Conservation (phyloP, 768 basidiomycete species). For the Gautieria morchelliformis region DNA sequence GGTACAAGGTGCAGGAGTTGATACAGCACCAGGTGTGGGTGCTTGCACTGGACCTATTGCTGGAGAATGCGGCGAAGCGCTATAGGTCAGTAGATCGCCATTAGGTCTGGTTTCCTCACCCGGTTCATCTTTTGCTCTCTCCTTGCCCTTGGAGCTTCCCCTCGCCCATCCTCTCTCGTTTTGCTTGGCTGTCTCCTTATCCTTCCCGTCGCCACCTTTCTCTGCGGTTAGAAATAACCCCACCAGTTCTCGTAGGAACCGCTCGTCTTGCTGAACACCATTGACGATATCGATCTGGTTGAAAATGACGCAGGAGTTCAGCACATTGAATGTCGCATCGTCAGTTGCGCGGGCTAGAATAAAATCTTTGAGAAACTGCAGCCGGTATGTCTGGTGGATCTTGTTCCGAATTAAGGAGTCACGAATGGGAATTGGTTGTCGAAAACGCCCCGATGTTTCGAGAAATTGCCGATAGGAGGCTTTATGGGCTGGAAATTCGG, state of each 20-base stretch:
- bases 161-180: constrained; percentile 19
- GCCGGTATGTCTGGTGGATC: constrained; percentile 93
- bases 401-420: constrained; percentile 71
- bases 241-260: constrained; percentile 72
- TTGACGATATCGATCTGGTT: constrained; percentile 98
- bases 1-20: constrained; percentile 4
- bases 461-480: constrained; percentile 96
- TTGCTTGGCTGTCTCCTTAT: constrained; percentile 13
- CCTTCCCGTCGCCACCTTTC: constrained; percentile 5
- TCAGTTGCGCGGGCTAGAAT: constrained; percentile 91
- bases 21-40: background rate
- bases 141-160: constrained; percentile 15
- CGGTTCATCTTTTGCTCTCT: background rate
- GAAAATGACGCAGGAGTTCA: constrained; percentile 96
- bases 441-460: constrained; percentile 70
- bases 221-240: constrained; percentile 39
- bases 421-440: constrained; percentile 78
- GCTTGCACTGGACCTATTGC: background rate
- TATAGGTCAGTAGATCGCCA: constrained; percentile 18
- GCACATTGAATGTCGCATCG: constrained; percentile 93
- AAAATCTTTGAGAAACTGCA: constrained; percentile 97
- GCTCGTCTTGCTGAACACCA: constrained; percentile 70
- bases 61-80: background rate
- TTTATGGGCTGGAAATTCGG: constrained; percentile 93
- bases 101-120: constrained; percentile 29